Percentiles rank a stretch among this genome's conserved stretches.
These are phyloP conservation scores for Catharanthus roseus DNA, from an alignment of 257 asterid genomes.

Conservation along the genomic window DNA sequence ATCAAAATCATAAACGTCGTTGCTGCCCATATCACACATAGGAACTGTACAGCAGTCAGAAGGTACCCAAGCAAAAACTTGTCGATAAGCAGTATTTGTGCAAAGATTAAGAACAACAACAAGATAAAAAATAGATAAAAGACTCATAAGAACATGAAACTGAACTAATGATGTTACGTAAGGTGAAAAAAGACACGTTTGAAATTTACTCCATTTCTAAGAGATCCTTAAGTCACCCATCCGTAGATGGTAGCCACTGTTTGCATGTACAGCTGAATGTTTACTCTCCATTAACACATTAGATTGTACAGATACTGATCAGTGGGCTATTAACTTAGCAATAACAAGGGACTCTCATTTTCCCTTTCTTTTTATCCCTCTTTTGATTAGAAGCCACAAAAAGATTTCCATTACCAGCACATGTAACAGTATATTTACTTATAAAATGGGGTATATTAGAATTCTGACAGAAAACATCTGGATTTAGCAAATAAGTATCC, in stretches of 20 bases:
- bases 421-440: neutral
- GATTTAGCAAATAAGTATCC: slow-evolving; percentile 1
- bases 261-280: neutral
- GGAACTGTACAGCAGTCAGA: slow-evolving; percentile 11
- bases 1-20: slow-evolving; percentile 92
- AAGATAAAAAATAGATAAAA: neutral
- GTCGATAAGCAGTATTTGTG: neutral
- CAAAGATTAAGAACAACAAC: neutral
- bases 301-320: neutral
- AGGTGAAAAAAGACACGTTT: neutral
- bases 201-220: neutral
- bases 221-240: neutral
- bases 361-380: neutral
- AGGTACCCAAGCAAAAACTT: neutral
- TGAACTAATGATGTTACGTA: neutral
- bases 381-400: neutral
- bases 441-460: neutral
- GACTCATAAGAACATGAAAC: neutral
- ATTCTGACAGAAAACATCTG: neutral
- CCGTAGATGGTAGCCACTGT: neutral
- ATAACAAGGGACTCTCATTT: neutral
- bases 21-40: slow-evolving; percentile 53
- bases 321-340: neutral
- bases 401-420: neutral
- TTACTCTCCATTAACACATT: neutral